Conservation (phyloP, 768 basidiomycete genomes). For the Floccularia luteovirens region DNA sequence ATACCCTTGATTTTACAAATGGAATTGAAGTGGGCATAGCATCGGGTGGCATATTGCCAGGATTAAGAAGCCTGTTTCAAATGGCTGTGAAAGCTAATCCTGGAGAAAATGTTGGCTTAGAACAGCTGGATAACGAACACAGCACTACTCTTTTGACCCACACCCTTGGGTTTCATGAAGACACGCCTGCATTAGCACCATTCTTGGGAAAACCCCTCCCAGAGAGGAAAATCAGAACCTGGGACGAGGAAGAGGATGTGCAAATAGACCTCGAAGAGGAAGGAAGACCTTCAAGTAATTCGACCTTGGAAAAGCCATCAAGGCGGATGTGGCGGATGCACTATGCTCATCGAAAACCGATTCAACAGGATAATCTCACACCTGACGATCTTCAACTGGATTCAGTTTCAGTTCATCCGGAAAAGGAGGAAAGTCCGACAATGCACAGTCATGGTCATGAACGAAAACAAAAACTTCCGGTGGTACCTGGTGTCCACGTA, state of each 20-base stretch:
- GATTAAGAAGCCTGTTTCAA: constrained; percentile 39
- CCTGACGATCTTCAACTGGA: background rate
- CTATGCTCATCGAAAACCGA: constrained; percentile 24
- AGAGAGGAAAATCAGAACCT: constrained; percentile 34
- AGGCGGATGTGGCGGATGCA: constrained; percentile 26
- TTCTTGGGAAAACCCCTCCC: constrained; percentile 36
- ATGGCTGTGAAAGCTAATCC: constrained; percentile 31
- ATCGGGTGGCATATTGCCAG: constrained; percentile 33
- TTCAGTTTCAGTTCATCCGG: background rate
- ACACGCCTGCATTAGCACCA: constrained; percentile 40
- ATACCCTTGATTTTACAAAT: constrained; percentile 26
- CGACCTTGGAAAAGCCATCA: constrained; percentile 5
- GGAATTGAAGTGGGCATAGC: constrained; percentile 38
- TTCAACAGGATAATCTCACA: background rate
- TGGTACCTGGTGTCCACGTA: background rate
- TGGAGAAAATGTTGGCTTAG: background rate
- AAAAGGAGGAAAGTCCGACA: background rate
- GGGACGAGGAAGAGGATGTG: constrained; percentile 26
- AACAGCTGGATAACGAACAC: constrained; percentile 2
- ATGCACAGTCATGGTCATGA: background rate
- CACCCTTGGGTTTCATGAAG: constrained; percentile 40
- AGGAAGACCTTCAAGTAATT: background rate
- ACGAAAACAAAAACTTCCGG: background rate
- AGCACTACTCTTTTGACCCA: constrained; percentile 21
- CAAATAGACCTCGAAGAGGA: constrained; percentile 21